These are phyloP conservation scores for Calcarisporium arbuscula DNA, from an alignment of 2,329 filamentous ascomycete species.

Conservation along the genomic window DNA sequence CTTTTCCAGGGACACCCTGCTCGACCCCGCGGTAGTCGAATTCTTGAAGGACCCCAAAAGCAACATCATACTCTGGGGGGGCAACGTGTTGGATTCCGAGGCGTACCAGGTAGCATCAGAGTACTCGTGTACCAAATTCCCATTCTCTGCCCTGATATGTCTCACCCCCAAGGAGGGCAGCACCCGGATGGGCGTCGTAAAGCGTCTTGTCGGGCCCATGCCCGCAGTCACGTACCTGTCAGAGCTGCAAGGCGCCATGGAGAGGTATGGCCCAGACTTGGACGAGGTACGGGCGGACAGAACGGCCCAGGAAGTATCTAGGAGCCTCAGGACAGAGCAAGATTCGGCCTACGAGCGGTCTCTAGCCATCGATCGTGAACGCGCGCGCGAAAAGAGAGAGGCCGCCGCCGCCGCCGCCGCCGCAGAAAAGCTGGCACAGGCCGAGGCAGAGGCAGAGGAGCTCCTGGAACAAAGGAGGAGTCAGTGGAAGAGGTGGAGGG, in stretches of 20 bases:
- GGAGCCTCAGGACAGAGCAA: constrained; percentile 78
- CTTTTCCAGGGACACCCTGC: constrained; percentile 77
- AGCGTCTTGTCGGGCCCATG: constrained; percentile 68
- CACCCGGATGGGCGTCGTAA: constrained; percentile 85
- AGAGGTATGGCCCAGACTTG: constrained; percentile 70
- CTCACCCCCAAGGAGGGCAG: constrained; percentile 79
- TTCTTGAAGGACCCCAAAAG: constrained; percentile 71
- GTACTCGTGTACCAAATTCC: constrained; percentile 85
- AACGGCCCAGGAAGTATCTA: constrained; percentile 72
- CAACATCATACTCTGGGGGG: constrained; percentile 85
- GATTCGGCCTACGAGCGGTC: constrained; percentile 92
- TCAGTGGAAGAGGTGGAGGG: constrained; percentile 80
- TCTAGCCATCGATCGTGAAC: constrained; percentile 79
- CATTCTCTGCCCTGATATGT: constrained; percentile 79
- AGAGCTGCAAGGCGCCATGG: constrained; percentile 67
- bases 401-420: constrained; percentile 66
- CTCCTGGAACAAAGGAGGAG: constrained; percentile 37
- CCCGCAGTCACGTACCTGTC: constrained; percentile 64
- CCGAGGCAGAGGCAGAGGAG: constrained; percentile 55
- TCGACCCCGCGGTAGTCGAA: constrained; percentile 64
- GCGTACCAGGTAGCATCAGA: constrained; percentile 89
- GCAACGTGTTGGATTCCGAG: constrained; percentile 87
- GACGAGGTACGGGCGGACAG: constrained; percentile 68
- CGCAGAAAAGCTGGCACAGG: constrained; percentile 55
- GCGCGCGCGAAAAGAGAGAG: constrained; percentile 68